Evolutionary conservation across 176 grass and related monocot species (phyloP).

Genomic region (Hsuehochloa calcarea): DNA sequence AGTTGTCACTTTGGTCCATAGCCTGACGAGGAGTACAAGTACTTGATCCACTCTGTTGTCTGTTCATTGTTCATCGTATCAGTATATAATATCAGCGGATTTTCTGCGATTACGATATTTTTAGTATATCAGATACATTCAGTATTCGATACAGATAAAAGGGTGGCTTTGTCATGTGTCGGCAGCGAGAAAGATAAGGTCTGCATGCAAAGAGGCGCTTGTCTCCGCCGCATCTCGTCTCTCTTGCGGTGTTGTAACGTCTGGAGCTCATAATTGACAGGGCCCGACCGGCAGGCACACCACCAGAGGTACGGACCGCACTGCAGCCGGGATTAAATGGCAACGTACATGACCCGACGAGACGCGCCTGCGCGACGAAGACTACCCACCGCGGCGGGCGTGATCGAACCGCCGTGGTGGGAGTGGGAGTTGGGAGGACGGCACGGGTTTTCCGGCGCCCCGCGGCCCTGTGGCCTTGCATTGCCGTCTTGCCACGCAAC

Average conservation of each 20-base stretch:
- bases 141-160: not conserved
- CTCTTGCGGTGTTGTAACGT: not conserved
- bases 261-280: not conserved
- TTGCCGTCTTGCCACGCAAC: constrained; percentile 26
- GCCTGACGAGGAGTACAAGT: not conserved
- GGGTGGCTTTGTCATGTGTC: not conserved
- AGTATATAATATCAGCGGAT: not conserved
- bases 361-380: not conserved
- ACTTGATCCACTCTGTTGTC: not conserved
- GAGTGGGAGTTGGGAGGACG: not conserved
- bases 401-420: not conserved
- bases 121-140: not conserved
- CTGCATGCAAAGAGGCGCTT: not conserved
- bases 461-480: not conserved
- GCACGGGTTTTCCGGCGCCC: constrained; percentile 19
- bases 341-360: not conserved
- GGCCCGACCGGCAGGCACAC: not conserved
- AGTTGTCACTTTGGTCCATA: constrained; percentile 22
- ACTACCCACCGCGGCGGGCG: not conserved
- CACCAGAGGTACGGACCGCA: not conserved
- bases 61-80: not conserved
- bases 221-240: not conserved
- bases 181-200: not conserved
- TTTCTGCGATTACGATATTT: not conserved
- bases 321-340: not conserved